A percentile compares a stretch with the other conserved stretches of the same genome.
These are phyloP conservation scores for Iris macrosiphon DNA, from an alignment of 106 monocot species.

Conservation along the genomic window DNA sequence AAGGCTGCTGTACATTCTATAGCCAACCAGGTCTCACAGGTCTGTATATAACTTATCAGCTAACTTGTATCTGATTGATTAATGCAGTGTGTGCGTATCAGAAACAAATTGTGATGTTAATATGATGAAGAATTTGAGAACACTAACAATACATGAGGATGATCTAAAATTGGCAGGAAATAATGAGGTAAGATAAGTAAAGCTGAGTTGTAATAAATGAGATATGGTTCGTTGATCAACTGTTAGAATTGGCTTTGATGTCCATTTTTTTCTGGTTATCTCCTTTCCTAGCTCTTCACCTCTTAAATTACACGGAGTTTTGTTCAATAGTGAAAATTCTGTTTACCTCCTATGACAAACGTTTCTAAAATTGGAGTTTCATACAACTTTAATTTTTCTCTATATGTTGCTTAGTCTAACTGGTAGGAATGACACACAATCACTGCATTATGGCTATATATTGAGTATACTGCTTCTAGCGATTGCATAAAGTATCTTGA, in stretches of 20 bases:
- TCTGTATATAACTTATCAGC: slow-evolving; percentile 2
- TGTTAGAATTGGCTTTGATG: no score
- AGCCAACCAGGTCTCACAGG: slow-evolving; percentile 92
- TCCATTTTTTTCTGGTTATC: no score
- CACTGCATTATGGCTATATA: neutral
- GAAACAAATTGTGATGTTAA: neutral
- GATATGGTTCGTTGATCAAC: no score
- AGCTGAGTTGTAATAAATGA: neutral
- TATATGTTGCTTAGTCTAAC: no score
- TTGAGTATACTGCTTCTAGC: neutral
- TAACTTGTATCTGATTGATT: neutral
- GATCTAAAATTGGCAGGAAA: neutral
- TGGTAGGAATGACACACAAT: neutral
- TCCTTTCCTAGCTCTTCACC: no score
- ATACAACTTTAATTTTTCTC: no score
- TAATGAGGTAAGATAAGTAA: neutral
- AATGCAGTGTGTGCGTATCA: neutral
- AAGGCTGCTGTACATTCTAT: slow-evolving; percentile 59
- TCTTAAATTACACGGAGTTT: no score
- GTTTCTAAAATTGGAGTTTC: no score
- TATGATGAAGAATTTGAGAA: neutral
- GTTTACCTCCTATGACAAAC: no score
- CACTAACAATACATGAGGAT: neutral
- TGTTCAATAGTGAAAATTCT: no score
- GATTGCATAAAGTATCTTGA: neutral